Conservation (phyloP, 768 basidiomycete species). For the Chalciporus piperatus region DNA sequence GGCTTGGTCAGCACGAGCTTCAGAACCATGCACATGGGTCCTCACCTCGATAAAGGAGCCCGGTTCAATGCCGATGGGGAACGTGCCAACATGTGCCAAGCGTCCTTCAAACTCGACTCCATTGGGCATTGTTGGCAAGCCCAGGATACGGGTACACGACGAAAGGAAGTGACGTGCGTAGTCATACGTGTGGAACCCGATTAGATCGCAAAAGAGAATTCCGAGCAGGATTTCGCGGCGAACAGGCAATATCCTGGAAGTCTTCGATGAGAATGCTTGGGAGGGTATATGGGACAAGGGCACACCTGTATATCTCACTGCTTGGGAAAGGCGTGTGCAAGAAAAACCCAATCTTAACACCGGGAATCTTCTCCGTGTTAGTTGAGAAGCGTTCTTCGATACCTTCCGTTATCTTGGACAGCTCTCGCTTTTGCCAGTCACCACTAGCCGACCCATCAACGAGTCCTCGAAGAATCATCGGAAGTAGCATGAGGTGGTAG, state of each 20-base stretch:
- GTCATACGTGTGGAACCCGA: constrained; percentile 99
- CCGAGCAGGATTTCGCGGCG: constrained; percentile 97
- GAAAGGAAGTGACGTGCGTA: constrained; percentile 99
- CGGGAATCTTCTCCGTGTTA: constrained; percentile 43
- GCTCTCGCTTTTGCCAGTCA: constrained; percentile 56
- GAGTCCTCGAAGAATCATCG: constrained; percentile 88
- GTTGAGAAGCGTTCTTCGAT: constrained; percentile 47
- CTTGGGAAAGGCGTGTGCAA: constrained; percentile 98
- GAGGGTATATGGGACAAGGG: constrained; percentile 16
- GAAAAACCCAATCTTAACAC: constrained; percentile 97
- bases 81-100: constrained; percentile 95
- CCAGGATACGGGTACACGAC: constrained; percentile 94
- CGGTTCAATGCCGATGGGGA: constrained; percentile 98
- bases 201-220: constrained; percentile 91
- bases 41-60: constrained; percentile 80
- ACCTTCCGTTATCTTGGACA: constrained; percentile 71
- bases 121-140: constrained; percentile 95
- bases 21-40: not conserved
- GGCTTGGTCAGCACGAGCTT: not conserved
- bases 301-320: constrained; percentile 94
- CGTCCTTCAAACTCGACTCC: constrained; percentile 96
- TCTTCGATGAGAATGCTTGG: constrained; percentile 1
- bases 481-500: constrained; percentile 96
- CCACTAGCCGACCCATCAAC: constrained; percentile 68
- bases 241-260: constrained; percentile 85